Base-by-base conservation (phyloP, 1,284 basidiomycete genomes). In the Sanghuangporus baumii region DNA sequence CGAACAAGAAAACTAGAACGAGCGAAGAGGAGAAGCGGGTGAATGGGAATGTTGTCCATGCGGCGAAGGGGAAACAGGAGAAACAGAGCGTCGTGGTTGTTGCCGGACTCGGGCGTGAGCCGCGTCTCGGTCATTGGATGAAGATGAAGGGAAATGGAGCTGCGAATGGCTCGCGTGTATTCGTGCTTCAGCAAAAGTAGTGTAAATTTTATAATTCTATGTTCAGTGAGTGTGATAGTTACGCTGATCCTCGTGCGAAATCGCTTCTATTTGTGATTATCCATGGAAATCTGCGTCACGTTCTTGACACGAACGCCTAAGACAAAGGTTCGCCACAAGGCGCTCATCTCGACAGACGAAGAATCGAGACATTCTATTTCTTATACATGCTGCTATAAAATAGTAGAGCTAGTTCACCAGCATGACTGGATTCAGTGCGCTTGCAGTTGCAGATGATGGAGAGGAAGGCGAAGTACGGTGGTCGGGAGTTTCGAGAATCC, bases 61-160 rank as follows among this genome's bases (percentile, higher is more conserved):
- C 20, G 26, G 26, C 36, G 31, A 41, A 55, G 12, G 31, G 34
- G 9, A 59, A 46, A 20, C 23, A 41, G 8, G 41, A 67, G 36
- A 70, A 77, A 9, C 73, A 76, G 51, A 73, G 82, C 4, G 73
- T 90, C 7, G 66, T 96, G 47, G 73, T 98, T 48, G 83, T 93
- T 6, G 93, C 87, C 3, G 93, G 88, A 3, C 71, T 96, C 1
- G 93, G 91, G 0, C 89, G 94, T 71, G 96, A 99, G 74, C 93
- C 89, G 68, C 83, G 92, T 60, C 74, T 96, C 34, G 96, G 96
- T 7, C 79, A 97, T 64, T 99, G 96, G 96, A 75, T 94, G 68
- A 83, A 79, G 57, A 70, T 91, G 64, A 91, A 91, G 72, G 84
- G 62, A 16, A 36, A 55, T 23, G 61, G 61, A 20, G 56, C 62